Base-by-base conservation (phyloP, 2,329 filamentous ascomycete genomes). In the Lachnum nothofagi region DNA sequence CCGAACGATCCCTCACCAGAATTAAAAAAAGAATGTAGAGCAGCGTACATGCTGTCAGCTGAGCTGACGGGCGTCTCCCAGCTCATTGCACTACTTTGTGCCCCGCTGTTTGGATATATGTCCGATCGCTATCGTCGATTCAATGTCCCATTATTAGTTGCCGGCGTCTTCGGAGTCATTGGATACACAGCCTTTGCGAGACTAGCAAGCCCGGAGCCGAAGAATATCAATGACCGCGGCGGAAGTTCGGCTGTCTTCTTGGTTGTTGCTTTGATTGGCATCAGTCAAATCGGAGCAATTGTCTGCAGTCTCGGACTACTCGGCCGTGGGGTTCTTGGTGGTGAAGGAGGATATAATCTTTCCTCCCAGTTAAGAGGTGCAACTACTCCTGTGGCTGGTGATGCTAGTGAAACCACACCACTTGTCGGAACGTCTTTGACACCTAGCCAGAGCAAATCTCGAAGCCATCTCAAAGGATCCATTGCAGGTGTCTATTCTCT, bases 241-340 rank as follows among this genome's bases (percentile, higher is more conserved):
- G 88, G 87, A 16, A 80, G 75, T 27, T 77, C 80, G 0, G 73
- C 70, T 9, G 82, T 95, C 14, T 90, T 94, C 63, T 56, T 91
- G 10, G 78, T 91, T 14, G 88, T 90, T 35, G 80, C 85, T 0
- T 70, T 95, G 16, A 81, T 97, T 33, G 93, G 93, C 12, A 80
- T 95, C 63, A 94, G 88, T 61, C 93, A 98, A 68, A 97, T 98
- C 53, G 93, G 91, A 2, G 86, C 90, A 9, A 97, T 98, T 51
- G 93, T 98, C 1, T 96, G 91, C 70, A 95, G 88, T 56, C 77
- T 98, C n/a, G 90, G 88, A 1, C 81, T 93, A 1, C 77, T 98
- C 2, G 89, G 89, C 31, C 82, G 82, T 14, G 91, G 90, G 3
- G 85, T 97, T 19, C 73, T 94, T 42, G 68, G 68, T 58, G 70